These are phyloP conservation scores for Bothriochloa decipiens DNA, from an alignment of 176 grass and related monocot genomes.

Conservation along the genomic window DNA sequence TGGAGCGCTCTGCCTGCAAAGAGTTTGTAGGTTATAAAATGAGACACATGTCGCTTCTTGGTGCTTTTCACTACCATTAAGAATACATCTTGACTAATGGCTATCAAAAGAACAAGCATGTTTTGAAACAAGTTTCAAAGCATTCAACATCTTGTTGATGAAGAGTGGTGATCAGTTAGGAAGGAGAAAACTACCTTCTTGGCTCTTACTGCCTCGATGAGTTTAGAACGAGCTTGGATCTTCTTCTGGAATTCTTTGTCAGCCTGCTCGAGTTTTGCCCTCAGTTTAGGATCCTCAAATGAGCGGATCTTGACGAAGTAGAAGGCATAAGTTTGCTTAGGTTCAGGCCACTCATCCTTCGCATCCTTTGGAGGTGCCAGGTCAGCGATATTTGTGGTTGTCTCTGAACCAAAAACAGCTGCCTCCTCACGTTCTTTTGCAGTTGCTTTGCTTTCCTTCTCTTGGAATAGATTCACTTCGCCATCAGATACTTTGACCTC, in stretches of 20 bases:
- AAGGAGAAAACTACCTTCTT: constrained; percentile 70
- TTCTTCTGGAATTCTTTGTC: constrained; percentile 85
- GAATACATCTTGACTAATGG: neutral
- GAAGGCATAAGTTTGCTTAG: constrained; percentile 66
- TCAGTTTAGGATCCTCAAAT: constrained; percentile 85
- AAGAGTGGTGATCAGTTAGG: constrained; percentile 3
- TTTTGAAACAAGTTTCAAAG: constrained; percentile 28
- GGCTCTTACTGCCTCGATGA: constrained; percentile 66
- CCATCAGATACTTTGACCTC: constrained; percentile 61
- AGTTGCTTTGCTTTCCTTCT: constrained; percentile 69
- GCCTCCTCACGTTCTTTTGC: constrained; percentile 62
- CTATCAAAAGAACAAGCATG: neutral
- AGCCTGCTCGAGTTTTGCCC: constrained; percentile 75
- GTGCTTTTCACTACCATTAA: neutral
- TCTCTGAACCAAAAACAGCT: constrained; percentile 57
- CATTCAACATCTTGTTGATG: constrained; percentile 16
- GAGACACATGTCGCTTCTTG: neutral
- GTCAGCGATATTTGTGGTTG: constrained; percentile 39
- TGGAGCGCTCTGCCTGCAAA: constrained; percentile 68
- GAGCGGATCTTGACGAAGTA: constrained; percentile 77
- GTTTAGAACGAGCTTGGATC: constrained; percentile 62
- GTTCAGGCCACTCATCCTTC: constrained; percentile 83
- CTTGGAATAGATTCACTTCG: constrained; percentile 59
- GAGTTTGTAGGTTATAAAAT: constrained; percentile 21
- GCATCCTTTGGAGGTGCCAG: constrained; percentile 68